Conservation (phyloP, 2,329 filamentous ascomycete genomes). For the Lecanicillium sp. region DNA sequence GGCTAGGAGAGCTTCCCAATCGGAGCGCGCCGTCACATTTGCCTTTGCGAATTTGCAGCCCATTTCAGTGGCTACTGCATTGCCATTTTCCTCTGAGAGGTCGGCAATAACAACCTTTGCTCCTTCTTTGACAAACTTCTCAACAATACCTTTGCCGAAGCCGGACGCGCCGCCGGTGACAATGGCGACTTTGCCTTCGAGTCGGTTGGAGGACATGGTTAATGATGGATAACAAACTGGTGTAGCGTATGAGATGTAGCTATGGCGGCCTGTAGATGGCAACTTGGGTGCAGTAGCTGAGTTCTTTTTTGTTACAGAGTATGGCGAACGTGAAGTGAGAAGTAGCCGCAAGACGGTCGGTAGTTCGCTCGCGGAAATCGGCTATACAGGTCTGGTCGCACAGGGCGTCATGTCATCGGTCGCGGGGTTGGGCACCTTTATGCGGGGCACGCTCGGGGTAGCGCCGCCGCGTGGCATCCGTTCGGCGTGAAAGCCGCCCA, state of each 20-base stretch:
- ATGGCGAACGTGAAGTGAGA: too few relatives aligned
- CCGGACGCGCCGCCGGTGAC: slow-evolving; percentile 51
- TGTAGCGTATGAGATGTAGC: background rate
- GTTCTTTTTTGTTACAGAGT: too few relatives aligned
- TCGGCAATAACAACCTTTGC: slow-evolving; percentile 55
- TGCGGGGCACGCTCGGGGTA: too few relatives aligned
- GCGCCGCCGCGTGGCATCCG: too few relatives aligned
- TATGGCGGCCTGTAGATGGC: background rate
- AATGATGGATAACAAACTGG: background rate
- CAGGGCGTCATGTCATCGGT: too few relatives aligned
- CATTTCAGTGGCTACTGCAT: slow-evolving; percentile 36
- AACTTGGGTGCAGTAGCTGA: too few relatives aligned
- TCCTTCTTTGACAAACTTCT: slow-evolving; percentile 52
- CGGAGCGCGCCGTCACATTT: slow-evolving; percentile 43
- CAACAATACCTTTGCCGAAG: slow-evolving; percentile 55
- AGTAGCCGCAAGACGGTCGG: too few relatives aligned
- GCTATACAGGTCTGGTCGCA: too few relatives aligned
- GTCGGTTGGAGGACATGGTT: slow-evolving; percentile 15
- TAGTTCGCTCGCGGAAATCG: too few relatives aligned
- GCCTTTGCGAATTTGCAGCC: slow-evolving; percentile 33
- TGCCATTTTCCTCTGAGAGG: slow-evolving; percentile 45
- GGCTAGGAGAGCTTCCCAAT: slow-evolving; percentile 45
- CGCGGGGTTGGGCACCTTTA: too few relatives aligned
- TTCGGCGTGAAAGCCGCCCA: too few relatives aligned
- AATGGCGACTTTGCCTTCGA: slow-evolving; percentile 34